Evolutionary conservation across 179 eudicot genomes (phyloP).

Genomic region (Beta corolliflora): DNA sequence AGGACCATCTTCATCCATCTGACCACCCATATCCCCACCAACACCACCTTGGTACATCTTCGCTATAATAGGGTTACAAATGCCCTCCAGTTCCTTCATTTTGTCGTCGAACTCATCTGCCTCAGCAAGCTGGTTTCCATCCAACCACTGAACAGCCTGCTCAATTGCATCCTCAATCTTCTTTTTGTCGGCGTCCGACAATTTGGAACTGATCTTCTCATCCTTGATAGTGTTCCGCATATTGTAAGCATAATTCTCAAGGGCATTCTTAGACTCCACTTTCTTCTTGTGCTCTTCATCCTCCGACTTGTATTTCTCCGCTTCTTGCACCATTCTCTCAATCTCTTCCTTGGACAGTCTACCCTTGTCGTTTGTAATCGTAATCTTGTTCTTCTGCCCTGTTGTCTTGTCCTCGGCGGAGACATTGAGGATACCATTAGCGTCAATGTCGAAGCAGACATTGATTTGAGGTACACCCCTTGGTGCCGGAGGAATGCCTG

Average conservation of each 20-base stretch:
- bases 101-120: conserved; percentile 59
- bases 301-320: conserved; percentile 61
- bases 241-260: conserved; percentile 59
- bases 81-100: conserved; percentile 55
- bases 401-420: conserved; percentile 65
- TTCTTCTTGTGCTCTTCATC: conserved; percentile 71
- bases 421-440: conserved; percentile 59
- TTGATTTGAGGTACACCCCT: conserved; percentile 64
- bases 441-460: conserved; percentile 67
- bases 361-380: conserved; percentile 67
- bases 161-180: conserved; percentile 64
- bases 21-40: conserved; percentile 36
- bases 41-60: conserved; percentile 53
- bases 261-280: conserved; percentile 54
- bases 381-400: conserved; percentile 61
- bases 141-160: conserved; percentile 51
- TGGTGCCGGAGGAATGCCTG: conserved; percentile 62
- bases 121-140: conserved; percentile 63
- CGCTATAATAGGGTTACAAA: conserved; percentile 56
- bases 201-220: conserved; percentile 48
- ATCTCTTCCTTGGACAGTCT: conserved; percentile 61
- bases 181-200: conserved; percentile 47
- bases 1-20: conserved; percentile 44
- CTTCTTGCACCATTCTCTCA: conserved; percentile 69
- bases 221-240: conserved; percentile 65